Conservation (phyloP, 805 yeast genomes). For the Saccharomycopsis sp. region DNA sequence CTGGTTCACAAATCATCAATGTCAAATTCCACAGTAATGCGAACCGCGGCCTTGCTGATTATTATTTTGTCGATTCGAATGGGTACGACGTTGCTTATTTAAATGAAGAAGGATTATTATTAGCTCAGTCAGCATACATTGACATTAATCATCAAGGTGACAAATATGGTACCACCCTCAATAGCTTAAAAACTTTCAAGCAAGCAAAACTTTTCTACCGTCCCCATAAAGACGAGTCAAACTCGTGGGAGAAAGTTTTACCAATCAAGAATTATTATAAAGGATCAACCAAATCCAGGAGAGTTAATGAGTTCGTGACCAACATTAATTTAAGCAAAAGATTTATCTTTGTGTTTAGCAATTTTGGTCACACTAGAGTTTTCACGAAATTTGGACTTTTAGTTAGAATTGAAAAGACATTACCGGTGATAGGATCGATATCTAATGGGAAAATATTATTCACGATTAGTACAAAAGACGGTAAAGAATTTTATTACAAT, state of each 20-base stretch:
- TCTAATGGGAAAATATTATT: conserved; percentile 52
- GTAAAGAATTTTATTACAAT: conserved; percentile 35
- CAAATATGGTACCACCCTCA: conserved; percentile 16
- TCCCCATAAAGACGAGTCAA: conserved; percentile 56
- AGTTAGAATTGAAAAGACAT: conserved; percentile 55
- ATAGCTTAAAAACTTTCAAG: conserved; percentile 11
- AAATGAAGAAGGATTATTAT: conserved; percentile 56
- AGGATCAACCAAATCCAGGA: conserved; percentile 27
- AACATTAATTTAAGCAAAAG: conserved; percentile 60
- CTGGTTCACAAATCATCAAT: conserved; percentile 59
- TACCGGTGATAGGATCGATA: conserved; percentile 69
- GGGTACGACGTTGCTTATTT: conserved; percentile 72
- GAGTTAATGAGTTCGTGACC: conserved; percentile 50
- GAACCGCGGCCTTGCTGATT: conserved; percentile 59
- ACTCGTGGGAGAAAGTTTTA: conserved; percentile 64
- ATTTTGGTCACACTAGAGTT: conserved; percentile 63
- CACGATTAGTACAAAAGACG: conserved; percentile 36
- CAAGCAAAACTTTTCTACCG: conserved; percentile 52
- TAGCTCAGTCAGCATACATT: conserved; percentile 44
- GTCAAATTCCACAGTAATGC: conserved; percentile 75
- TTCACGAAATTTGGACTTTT: conserved; percentile 73
- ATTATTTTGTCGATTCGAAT: conserved; percentile 73
- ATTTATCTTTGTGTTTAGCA: conserved; percentile 62
- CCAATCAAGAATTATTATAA: conserved; percentile 32
- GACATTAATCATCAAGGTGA: conserved; percentile 25